Evolutionary conservation across 345 rosid genomes (phyloP).

Genomic region (Trapa bicornis): DNA sequence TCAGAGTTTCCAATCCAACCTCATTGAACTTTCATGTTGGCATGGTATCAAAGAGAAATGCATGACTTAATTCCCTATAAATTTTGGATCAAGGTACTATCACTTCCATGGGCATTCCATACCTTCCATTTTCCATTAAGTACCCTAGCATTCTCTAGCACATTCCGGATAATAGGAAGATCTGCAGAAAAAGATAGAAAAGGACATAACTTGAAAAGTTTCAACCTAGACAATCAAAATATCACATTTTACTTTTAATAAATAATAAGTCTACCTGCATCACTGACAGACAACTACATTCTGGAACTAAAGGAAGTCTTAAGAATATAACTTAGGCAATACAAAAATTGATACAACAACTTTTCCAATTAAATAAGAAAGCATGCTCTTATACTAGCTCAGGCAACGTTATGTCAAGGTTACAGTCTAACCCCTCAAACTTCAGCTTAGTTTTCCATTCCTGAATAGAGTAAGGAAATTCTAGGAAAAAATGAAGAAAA

Average conservation of each 20-base stretch:
- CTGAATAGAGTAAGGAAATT: neutral
- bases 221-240: neutral
- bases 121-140: constrained; percentile 83
- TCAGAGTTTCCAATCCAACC: neutral
- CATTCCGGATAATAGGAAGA: constrained; percentile 53
- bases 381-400: neutral
- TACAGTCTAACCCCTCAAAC: neutral
- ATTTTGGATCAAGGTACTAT: neutral
- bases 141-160: constrained; percentile 42
- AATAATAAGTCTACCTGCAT: neutral
- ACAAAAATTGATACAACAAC: neutral
- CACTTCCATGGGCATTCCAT: neutral
- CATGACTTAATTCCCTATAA: neutral
- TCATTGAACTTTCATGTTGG: neutral
- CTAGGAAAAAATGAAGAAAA: neutral
- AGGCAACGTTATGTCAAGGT: neutral
- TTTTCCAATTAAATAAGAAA: neutral
- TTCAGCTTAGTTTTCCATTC: neutral
- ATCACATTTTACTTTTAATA: neutral
- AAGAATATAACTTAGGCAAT: neutral
- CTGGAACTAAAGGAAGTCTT: neutral
- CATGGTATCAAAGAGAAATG: neutral
- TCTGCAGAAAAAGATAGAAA: constrained; percentile 27
- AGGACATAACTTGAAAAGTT: neutral
- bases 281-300: neutral